Evolutionary conservation across 1,139 yeast genomes (phyloP).

Genomic region (Candida tropicalis): DNA sequence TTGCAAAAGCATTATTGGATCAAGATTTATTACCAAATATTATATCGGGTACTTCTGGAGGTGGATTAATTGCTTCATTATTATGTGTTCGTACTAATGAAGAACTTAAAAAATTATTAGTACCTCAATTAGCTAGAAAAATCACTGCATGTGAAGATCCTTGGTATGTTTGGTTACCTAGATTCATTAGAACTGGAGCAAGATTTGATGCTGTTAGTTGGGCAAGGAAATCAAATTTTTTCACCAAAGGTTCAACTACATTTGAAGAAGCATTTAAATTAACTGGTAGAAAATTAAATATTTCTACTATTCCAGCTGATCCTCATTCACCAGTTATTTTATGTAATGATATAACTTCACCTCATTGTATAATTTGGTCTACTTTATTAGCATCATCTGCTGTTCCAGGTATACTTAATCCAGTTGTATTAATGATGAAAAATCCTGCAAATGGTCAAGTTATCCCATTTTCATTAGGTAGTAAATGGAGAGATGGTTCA

Average conservation of each 20-base stretch:
- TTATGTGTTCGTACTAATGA: conserved; percentile 72
- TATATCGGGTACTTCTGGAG: conserved; percentile 81
- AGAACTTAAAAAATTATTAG: conserved; percentile 58
- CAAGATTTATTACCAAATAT: conserved; percentile 67
- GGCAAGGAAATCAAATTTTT: conserved; percentile 71
- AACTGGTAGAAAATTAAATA: conserved; percentile 72
- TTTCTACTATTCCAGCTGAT: conserved; percentile 81
- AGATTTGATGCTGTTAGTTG: conserved; percentile 73
- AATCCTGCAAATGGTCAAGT: conserved; percentile 45
- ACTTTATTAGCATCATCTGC: conserved; percentile 78
- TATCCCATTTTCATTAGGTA: conserved; percentile 72
- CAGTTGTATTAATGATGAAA: conserved; percentile 80
- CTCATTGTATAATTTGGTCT: conserved; percentile 84
- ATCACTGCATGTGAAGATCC: conserved; percentile 76
- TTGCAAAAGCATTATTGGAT: conserved; percentile 70
- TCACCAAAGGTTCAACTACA: conserved; percentile 72
- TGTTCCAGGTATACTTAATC: conserved; percentile 82
- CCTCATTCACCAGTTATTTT: conserved; percentile 81
- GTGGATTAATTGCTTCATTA: conserved; percentile 78
- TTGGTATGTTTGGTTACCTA: conserved; percentile 58
- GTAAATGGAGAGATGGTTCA: conserved; percentile 76
- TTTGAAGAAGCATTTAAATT: conserved; percentile 68
- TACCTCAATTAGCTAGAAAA: conserved; percentile 63
- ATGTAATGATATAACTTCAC: conserved; percentile 77
- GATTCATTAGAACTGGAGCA: conserved; percentile 79